Percentiles rank a stretch among this genome's conserved stretches.
Evolutionary conservation across 331 rosid species (phyloP).

Genomic region (Pyracantha coccinea): DNA sequence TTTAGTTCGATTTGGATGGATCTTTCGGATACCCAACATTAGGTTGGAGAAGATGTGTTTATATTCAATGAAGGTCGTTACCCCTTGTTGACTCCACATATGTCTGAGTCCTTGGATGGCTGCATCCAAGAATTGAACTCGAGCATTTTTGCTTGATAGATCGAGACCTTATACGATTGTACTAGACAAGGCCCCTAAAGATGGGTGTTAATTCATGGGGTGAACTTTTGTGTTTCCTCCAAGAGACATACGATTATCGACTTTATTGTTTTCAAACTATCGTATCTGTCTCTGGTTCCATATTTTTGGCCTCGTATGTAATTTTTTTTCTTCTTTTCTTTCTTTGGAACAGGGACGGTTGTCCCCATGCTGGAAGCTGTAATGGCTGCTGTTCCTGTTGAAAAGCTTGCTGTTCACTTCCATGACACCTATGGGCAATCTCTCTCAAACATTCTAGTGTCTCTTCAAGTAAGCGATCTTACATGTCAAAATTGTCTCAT

Average conservation of each 20-base stretch:
- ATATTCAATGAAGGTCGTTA: background rate
- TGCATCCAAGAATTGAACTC: background rate
- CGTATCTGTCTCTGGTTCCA: background rate
- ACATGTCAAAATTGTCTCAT: background rate
- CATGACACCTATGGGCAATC: slow-evolving; percentile 94
- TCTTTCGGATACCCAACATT: no score
- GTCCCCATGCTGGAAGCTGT: slow-evolving; percentile 89
- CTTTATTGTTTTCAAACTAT: background rate
- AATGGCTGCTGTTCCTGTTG: slow-evolving; percentile 66
- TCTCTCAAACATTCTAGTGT: slow-evolving; percentile 70
- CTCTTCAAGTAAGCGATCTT: slow-evolving; percentile 66
- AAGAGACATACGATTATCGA: background rate
- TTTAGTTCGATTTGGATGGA: no score
- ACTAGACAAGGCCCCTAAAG: background rate
- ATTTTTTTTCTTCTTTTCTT: background rate
- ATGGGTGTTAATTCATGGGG: background rate
- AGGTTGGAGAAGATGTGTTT: background rate
- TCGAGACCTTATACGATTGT: background rate
- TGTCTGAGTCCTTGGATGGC: background rate
- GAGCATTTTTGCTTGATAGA: background rate
- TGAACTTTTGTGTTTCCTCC: background rate
- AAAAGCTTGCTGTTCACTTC: slow-evolving; percentile 88
- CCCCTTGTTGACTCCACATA: background rate
- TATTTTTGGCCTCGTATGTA: background rate
- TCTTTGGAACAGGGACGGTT: slow-evolving; percentile 47